A percentile compares a stretch with the other conserved stretches of the same genome.
phyloP scores from a whole-genome alignment of 306 rosid species.

The Ormosia emarginata region DNA sequence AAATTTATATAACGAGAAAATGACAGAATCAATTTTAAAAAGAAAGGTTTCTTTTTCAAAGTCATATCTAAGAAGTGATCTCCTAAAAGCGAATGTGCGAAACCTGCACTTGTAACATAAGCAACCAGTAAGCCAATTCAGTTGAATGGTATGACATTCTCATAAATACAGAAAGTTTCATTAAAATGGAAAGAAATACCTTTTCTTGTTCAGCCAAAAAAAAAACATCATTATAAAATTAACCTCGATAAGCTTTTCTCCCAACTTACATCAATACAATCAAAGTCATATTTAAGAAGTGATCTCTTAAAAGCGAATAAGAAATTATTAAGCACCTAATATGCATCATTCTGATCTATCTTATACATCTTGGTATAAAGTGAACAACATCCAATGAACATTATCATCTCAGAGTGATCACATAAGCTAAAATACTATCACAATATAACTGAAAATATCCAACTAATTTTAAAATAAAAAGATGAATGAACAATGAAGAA shows the following conservation, averaged over 20 bases:
- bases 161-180: background rate
- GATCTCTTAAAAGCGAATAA: background rate
- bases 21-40: too few species aligned
- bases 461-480: background rate
- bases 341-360: too few species aligned
- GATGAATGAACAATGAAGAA: background rate
- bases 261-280: background rate
- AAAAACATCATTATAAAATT: background rate
- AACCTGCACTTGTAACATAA: constrained; percentile 48
- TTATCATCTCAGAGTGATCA: background rate
- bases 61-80: too few species aligned
- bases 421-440: background rate
- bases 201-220: background rate
- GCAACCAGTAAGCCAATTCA: background rate
- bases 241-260: background rate
- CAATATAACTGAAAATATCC: background rate
- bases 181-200: constrained; percentile 5
- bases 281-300: background rate
- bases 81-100: constrained; percentile 93
- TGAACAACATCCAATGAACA: background rate
- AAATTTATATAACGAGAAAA: too few species aligned
- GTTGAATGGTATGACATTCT: background rate
- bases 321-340: too few species aligned
- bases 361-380: background rate
- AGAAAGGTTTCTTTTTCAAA: too few species aligned